Conservation (phyloP, 352 stramenopile genomes). For the Phytophthora sp. region DNA sequence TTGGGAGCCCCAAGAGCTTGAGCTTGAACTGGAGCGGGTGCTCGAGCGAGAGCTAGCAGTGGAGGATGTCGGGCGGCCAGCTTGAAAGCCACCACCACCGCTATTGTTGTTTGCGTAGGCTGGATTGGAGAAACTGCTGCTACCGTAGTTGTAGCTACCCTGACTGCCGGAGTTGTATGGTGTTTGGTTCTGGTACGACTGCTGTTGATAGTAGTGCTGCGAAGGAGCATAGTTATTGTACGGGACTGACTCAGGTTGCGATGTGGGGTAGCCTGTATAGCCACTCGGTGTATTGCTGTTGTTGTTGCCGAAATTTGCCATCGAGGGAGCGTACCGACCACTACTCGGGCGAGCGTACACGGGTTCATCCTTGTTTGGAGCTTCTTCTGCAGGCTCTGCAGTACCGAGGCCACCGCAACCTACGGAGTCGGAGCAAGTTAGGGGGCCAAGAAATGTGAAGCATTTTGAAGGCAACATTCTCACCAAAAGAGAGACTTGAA, state of each 20-base stretch:
- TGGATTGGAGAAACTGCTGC: slow-evolving; percentile 12
- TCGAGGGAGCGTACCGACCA: slow-evolving; percentile 12
- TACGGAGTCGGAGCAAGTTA: slow-evolving; percentile 9
- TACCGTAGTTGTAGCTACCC: slow-evolving; percentile 12
- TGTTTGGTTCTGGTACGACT: slow-evolving; percentile 27
- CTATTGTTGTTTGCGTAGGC: slow-evolving; percentile 20
- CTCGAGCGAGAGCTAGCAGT: slow-evolving; percentile 22
- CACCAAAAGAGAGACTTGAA: slow-evolving; percentile 78
- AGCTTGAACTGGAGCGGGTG: slow-evolving; percentile 25
- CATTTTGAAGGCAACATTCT: neutral
- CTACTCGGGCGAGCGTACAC: slow-evolving; percentile 13
- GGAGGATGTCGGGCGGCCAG: slow-evolving; percentile 16
- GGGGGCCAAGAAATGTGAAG: neutral
- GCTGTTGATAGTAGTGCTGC: slow-evolving; percentile 21
- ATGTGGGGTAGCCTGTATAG: slow-evolving; percentile 10
- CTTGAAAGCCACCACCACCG: slow-evolving; percentile 9
- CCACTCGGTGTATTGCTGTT: slow-evolving; percentile 10
- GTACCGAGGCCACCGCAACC: slow-evolving; percentile 60
- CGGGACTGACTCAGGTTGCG: neutral
- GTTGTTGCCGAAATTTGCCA: slow-evolving; percentile 8
- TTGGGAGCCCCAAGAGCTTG: slow-evolving; percentile 50
- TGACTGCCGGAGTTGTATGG: slow-evolving; percentile 14
- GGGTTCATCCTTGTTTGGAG: slow-evolving; percentile 21
- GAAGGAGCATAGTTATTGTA: slow-evolving; percentile 13
- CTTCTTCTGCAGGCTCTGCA: slow-evolving; percentile 31